These are phyloP conservation scores for Termitomyces eurrhizus DNA, from an alignment of 768 basidiomycete species.

Conservation along the genomic window DNA sequence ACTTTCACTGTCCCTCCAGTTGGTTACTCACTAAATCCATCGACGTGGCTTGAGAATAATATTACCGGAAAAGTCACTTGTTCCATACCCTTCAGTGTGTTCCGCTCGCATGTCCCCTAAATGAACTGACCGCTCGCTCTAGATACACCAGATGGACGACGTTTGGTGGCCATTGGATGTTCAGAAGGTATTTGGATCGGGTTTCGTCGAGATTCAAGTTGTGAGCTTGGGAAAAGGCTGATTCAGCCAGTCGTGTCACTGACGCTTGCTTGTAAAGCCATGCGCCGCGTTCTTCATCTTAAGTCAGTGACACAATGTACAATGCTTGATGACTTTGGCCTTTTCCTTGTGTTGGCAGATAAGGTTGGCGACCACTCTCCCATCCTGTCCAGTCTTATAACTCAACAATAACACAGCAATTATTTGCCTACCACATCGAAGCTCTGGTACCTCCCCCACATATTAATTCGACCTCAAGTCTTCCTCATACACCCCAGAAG, in stretches of 20 bases:
- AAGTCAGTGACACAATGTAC: conserved; percentile 93
- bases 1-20: conserved; percentile 78
- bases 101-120: conserved; percentile 8
- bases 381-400: not conserved
- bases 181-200: conserved; percentile 96
- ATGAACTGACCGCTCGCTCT: conserved; percentile 23
- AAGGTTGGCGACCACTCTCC: conserved; percentile 53
- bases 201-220: conserved; percentile 80
- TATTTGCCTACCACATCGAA: conserved; percentile 95
- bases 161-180: conserved; percentile 85
- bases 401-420: conserved; percentile 40
- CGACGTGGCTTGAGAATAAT: conserved; percentile 68
- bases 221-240: conserved; percentile 38
- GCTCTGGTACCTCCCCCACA: conserved; percentile 89
- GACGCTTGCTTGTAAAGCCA: conserved; percentile 53
- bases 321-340: conserved; percentile 93
- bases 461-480: conserved; percentile 56
- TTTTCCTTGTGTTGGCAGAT: conserved; percentile 92
- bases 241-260: not conserved
- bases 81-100: conserved; percentile 86
- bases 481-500: conserved; percentile 82
- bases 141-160: conserved; percentile 80
- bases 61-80: conserved; percentile 89
- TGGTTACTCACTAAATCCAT: conserved; percentile 36
- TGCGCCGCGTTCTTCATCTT: conserved; percentile 89